Percentiles rank a stretch among this genome's conserved stretches.
Conservation (phyloP, 2,329 filamentous ascomycete species). For the Trichoderma sp. region DNA sequence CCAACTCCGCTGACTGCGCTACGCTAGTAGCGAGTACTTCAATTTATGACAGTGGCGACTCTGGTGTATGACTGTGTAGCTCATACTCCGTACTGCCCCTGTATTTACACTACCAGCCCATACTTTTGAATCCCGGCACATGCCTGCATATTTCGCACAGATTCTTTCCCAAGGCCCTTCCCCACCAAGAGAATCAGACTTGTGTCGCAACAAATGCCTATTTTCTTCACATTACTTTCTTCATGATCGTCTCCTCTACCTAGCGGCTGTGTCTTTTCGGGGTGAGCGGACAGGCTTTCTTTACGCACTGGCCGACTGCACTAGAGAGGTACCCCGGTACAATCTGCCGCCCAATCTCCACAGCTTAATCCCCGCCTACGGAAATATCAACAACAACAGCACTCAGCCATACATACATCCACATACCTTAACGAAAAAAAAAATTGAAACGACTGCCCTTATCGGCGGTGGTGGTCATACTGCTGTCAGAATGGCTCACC, state of each 20-base stretch:
- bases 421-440: slow-evolving; percentile 13
- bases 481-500: slow-evolving; percentile 35
- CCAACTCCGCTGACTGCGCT: neutral
- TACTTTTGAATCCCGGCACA: slow-evolving; percentile 1
- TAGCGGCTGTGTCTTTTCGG: neutral
- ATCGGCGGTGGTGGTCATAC: slow-evolving; percentile 7
- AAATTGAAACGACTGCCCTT: neutral
- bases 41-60: neutral
- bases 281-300: neutral
- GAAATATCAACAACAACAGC: slow-evolving; percentile 22
- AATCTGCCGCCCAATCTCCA: slow-evolving; percentile 7
- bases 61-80: neutral
- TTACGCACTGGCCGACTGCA: neutral
- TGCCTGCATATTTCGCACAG: slow-evolving; percentile 12
- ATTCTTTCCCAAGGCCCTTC: slow-evolving; percentile 9
- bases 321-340: slow-evolving; percentile 3
- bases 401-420: neutral
- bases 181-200: neutral
- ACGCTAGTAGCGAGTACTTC: neutral
- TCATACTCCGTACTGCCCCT: neutral
- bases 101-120: slow-evolving; percentile 6
- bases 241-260: neutral
- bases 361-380: slow-evolving; percentile 13
- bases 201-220: neutral
- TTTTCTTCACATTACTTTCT: neutral